A percentile compares a stretch with the other conserved stretches of the same genome.
phyloP scores from a whole-genome alignment of 2,329 filamentous ascomycete genomes.

The Teratosphaeria gauchensis region DNA sequence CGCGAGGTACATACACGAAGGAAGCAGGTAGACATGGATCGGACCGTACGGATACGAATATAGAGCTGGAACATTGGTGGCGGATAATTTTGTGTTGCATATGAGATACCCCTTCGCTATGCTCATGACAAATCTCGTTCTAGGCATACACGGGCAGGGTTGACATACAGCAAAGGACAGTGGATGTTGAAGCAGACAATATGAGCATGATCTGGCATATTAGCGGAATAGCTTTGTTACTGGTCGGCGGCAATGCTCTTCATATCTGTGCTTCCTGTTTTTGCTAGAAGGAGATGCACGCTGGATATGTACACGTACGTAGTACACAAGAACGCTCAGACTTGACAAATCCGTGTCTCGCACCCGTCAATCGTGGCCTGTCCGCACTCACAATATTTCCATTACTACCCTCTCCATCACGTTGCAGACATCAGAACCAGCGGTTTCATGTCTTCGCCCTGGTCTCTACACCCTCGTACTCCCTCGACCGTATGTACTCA shows the following conservation, averaged over 20 bases:
- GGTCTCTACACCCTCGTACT: constrained; percentile 85
- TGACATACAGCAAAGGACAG: too few relatives aligned
- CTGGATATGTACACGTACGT: background rate
- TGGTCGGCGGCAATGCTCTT: background rate
- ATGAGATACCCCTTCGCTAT: too few relatives aligned
- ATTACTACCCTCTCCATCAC: too few relatives aligned
- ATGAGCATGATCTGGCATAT: background rate
- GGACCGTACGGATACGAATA: too few relatives aligned
- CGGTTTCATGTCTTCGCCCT: constrained; percentile 37
- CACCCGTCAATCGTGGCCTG: background rate
- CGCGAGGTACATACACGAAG: too few relatives aligned
- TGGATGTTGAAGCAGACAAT: too few relatives aligned
- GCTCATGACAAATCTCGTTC: too few relatives aligned
- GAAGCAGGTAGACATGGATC: too few relatives aligned
- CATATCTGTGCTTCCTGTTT: background rate
- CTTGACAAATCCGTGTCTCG: background rate
- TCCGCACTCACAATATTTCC: background rate
- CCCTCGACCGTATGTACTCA: constrained; percentile 82
- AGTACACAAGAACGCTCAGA: background rate
- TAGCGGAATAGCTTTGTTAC: background rate
- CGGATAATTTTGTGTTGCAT: too few relatives aligned
- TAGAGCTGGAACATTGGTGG: too few relatives aligned
- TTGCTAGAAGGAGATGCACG: background rate
- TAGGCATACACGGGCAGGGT: too few relatives aligned
- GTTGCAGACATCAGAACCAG: too few relatives aligned